Base-by-base conservation (phyloP, 495 filamentous ascomycete genomes). In the Bombardia bombarda region DNA sequence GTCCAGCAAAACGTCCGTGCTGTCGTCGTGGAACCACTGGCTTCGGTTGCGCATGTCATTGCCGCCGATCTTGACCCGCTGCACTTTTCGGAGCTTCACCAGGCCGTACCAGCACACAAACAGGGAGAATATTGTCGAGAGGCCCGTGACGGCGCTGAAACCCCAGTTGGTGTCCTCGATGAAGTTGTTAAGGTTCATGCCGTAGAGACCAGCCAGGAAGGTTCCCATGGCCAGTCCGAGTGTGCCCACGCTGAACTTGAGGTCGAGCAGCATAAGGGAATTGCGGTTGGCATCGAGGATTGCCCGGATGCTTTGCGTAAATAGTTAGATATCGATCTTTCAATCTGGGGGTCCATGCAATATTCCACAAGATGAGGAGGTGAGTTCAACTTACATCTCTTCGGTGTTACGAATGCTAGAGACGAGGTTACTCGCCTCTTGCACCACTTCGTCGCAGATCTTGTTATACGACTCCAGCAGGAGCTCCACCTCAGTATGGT, bases 141-240 rank as follows among this genome's bases (percentile, higher is more conserved):
- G 71, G 12, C 63, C 69, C 3, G 80, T 85, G 47, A 97, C 80
- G 32, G 74, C 79, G 21, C 72, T 69, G 61, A 98, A 96, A 8
- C 90, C 92, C 55, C 89, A 71, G 61, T 87, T 80, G n/a, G 86
- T 87, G 62, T 97, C 92, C 68, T 98, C 92, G 49, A 97, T 83
- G 63, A 97, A 98, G 63, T 97, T 97, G 58, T 95, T 93, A 49
- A 98, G 71, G 66, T 98, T 98, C 90, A 96, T 96, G 52, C 92
- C 92, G 70, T 97, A 97, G 10, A 97, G 80, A n/a, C 87, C 88
- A 21, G 92, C 92, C 57, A 95, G 77, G 56, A 97, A 88, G 38
- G 93, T 94, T 23, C 92, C 92, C 51, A 87, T 83, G 43, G 86
- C 90, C 23, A 98, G 78, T 2, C 88, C 88, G 8, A 98, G 76